phyloP scores from a whole-genome alignment of 1,139 yeast species.

The Scheffersomyces titani region DNA sequence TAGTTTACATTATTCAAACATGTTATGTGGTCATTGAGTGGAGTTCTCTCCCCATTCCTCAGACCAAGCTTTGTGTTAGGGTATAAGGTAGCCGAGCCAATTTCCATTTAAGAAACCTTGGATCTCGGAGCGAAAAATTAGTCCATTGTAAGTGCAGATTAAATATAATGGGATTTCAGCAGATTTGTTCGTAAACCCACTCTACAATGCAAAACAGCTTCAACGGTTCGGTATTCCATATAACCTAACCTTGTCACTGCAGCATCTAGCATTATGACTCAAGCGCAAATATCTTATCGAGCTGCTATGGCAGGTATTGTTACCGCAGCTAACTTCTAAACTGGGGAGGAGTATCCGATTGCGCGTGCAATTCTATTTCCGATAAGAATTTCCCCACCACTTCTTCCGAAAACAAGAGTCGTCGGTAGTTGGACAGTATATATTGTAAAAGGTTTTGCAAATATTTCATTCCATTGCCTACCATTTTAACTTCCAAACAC shows the following conservation, averaged over 20 bases:
- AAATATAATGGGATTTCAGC: background rate
- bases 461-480: background rate
- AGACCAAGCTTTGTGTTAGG: background rate
- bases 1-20: too few relatives aligned
- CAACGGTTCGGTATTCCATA: background rate
- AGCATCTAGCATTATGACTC: background rate
- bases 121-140: background rate
- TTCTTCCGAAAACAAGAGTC: background rate
- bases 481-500: background rate
- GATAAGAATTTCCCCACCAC: background rate
- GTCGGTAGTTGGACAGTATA: background rate
- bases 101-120: background rate
- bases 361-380: background rate
- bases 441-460: background rate
- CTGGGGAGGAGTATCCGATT: background rate
- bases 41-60: background rate
- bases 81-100: background rate
- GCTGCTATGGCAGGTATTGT: background rate
- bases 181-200: background rate
- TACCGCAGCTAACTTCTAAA: background rate
- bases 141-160: background rate
- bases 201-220: background rate
- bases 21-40: too few relatives aligned
- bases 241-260: background rate
- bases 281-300: background rate